Evolutionary conservation across 352 stramenopile genomes (phyloP), one percentile per base, ranked within the genome.

Genomic region (Stephanocyclus meneghinianus): DNA sequence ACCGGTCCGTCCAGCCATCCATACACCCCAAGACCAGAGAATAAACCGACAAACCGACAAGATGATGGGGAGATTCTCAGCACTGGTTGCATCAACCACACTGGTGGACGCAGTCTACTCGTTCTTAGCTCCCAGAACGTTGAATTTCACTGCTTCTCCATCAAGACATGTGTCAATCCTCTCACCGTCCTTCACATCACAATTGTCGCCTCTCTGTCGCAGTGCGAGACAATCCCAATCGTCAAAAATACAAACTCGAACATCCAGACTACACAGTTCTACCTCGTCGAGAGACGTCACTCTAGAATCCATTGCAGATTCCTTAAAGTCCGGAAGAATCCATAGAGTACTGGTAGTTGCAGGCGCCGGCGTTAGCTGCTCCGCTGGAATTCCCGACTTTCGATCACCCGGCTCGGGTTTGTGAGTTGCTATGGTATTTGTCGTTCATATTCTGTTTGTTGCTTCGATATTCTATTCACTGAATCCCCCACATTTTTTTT

Each of bases 321-420:
- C 51, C 15, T 65, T 82, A n/a, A 67, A 62, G 26, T 37, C 56
- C 2, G 65, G 64, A 13, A 18, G 40, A 1, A 70, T 72, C 59
- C 66, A 78, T 51, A 80, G 70, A 44, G 65, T 88, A 15, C 44
- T 88, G 6, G 57, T 88, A 37, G 72, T 88, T 6, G 60, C 66
- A 11, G 96, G 96, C 51, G 96, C 96, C 9, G 96, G 96, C 35
- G 97, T 98, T 62, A 97, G 93, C 21, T 80, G 73, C 47, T 96
- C 95, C 51, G 97, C 95, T 50, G 96, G 96, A 16, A 99, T 99
- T 68, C 96, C 96, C 7, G 96, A 99, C 89, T 99, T 99, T 73
- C 94, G 96, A 4, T 97, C 93, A 29, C 80, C 85, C 26, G 90
- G 91, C 32, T 95, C 93, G 37, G 93, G 93, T 44, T 75, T 96